Conservation (phyloP, 176 grass and related monocot species). For the Carex pumila region DNA sequence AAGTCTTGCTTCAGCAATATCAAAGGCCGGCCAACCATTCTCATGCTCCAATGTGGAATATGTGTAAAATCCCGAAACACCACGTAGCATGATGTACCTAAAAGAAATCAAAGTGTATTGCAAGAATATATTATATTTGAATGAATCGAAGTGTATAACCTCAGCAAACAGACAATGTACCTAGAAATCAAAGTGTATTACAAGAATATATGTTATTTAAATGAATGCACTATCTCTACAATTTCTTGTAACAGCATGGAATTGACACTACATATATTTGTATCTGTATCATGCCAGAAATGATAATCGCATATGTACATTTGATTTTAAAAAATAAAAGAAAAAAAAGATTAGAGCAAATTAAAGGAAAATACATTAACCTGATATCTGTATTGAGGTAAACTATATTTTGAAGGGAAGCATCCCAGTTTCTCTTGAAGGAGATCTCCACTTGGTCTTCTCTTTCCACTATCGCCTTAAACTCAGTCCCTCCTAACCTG, state of each 20-base stretch:
- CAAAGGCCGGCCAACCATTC: conserved; percentile 28
- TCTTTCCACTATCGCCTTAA: conserved; percentile 31
- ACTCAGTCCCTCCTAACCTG: conserved; percentile 48
- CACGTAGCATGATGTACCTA: conserved; percentile 51
- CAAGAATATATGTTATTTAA: not conserved
- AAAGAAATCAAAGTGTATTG: too few relatives aligned
- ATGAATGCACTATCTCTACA: not conserved
- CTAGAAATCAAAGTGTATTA: not conserved
- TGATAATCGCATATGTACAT: not conserved
- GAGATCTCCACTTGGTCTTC: conserved; percentile 60
- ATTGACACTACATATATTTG: not conserved
- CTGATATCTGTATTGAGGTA: conserved; percentile 51
- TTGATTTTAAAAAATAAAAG: not conserved
- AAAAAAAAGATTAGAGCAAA: not conserved
- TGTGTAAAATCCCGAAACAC: conserved; percentile 70
- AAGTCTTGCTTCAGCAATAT: conserved; percentile 30
- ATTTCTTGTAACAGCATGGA: not conserved
- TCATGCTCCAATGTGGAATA: conserved; percentile 58
- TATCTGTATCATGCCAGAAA: not conserved
- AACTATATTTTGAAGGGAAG: conserved; percentile 19
- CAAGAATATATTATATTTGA: too few relatives aligned
- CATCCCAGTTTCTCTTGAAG: conserved; percentile 50
- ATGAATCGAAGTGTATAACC: too few relatives aligned
- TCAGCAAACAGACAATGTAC: too few relatives aligned
- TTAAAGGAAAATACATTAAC: conserved; percentile 18